Evolutionary conservation across 2,329 filamentous ascomycete species (phyloP), one percentile per base, ranked within the genome.

Genomic region (Talaromyces sp.): DNA sequence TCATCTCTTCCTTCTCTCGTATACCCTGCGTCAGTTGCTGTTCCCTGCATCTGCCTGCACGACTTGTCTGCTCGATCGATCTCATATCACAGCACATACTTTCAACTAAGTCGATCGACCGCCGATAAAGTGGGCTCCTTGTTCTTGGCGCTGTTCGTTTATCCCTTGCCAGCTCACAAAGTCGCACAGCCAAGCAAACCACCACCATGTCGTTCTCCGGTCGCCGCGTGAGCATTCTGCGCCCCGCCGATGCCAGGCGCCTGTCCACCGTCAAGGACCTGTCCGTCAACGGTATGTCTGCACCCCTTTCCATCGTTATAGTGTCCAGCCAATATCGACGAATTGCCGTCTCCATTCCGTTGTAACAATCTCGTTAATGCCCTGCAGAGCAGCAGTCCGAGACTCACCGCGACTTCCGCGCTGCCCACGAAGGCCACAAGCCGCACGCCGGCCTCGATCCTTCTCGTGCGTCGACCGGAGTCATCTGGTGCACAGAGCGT

Each of bases 371-470:
- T n/a, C n/a, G n/a, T n/a, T n/a, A n/a, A n/a, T n/a, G n/a, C 49
- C 49, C 49, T 29, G 13, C 91, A 96, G 80, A 82, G 87, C 66
- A 86, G 84, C 55, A 55, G 70, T 96, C 91, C 69, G 89, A 89
- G 74, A 89, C 92, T 71, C 93, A 97, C 77, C 86, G 89, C 64
- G 89, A 96, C 73, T 96, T 97, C 80, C 89, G 93, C 69, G 86
- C 87, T 72, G 90, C 91, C 65, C 93, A 96, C 77, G 91, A 95
- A 76, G 93, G 93, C 62, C 92, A 96, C 79, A 87, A 90, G 73
- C 89, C 91, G 54, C 93, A 97, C 75, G 91, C 93, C 62, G 93
- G 93, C 68, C 88, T 97, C 66, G 93, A 97, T 71, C 89, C 91
- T 58, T 89, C 87, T 63, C 86, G 92, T 75, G 89, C 91, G 51